Base-by-base conservation (phyloP, 192 early-diverging fungal genomes). In the Coemansia sp. region DNA sequence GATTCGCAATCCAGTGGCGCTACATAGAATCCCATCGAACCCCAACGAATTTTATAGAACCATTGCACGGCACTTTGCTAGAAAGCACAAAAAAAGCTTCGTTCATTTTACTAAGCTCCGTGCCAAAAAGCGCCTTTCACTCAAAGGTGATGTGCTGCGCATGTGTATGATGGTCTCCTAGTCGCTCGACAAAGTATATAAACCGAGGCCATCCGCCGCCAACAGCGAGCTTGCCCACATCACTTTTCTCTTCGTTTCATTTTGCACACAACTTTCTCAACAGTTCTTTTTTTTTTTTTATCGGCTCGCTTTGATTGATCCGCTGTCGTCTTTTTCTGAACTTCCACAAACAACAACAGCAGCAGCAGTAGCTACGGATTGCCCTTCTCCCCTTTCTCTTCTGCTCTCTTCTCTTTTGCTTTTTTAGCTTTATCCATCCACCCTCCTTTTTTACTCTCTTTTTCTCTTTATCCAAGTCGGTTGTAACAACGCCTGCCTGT, bases 401-500 rank as follows among this genome's bases (percentile, higher is more conserved):
- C 27, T 29, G 27, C 27, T 29, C 44, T 43, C 27, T 47, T 43
- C 27, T 65, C 44, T 65, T 18, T 65, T 65, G 33, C 44, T 47
- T 65, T 65, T 36, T 36, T 38, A 22, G 39, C 44, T 65, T 41
- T 65, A 43, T 43, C n/a, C 61, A 40, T 33, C 36, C 36, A 62
- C 22, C 18, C 36, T 15, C 15, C 57, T 10, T 12, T 27, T 27
- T 46, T 24, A 46, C 16, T 64, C 46, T 11, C 31, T 73, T 62
- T 65, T 65, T 65, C 41, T 18, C 24, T 29, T 29, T 57, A 44
- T 47, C 63, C 55, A 47, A 43, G 39, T 52, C n/a, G 69, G 27
- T 39, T 70, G 69, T 69, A 34, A 16, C 29, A 60, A 33, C 31
- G 57, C 57, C 57, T 34, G 57, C 38, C 36, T 62, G 61, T 62